Evolutionary conservation across 1,284 basidiomycete species (phyloP).

Genomic region (Coniophora puteana): DNA sequence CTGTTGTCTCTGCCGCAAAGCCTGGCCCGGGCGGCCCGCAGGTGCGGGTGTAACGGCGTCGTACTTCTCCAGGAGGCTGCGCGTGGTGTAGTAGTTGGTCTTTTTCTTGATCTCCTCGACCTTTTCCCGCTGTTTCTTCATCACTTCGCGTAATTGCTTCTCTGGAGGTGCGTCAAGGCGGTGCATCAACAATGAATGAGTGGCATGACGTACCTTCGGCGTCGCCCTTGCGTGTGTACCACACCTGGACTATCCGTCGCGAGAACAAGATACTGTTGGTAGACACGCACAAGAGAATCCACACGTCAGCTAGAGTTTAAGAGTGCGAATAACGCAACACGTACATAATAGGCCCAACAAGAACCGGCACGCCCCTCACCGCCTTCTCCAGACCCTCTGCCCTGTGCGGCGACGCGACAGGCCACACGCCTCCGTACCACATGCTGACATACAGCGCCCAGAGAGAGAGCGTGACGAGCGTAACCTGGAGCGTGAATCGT

Average conservation of each 20-base stretch:
- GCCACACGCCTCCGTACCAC: constrained; percentile 76
- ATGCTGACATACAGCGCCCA: constrained; percentile 81
- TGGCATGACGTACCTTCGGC: constrained; percentile 67
- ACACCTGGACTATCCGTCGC: constrained; percentile 80
- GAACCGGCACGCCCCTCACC: constrained; percentile 50
- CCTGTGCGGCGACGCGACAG: constrained; percentile 32
- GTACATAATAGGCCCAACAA: constrained; percentile 79
- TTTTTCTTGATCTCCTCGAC: constrained; percentile 97
- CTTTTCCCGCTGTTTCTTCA: constrained; percentile 80
- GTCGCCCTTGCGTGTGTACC: constrained; percentile 83
- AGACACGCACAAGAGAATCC: constrained; percentile 6
- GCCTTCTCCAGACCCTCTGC: constrained; percentile 40
- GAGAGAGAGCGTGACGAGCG: constrained; percentile 75
- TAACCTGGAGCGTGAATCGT: constrained; percentile 76
- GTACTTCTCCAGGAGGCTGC: constrained; percentile 88
- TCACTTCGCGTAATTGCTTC: constrained; percentile 70
- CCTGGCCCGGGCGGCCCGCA: constrained; percentile 26
- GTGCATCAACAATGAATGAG: background rate
- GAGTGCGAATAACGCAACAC: constrained; percentile 26
- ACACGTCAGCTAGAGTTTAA: constrained; percentile 5
- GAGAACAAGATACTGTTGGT: constrained; percentile 76
- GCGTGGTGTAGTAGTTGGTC: constrained; percentile 92
- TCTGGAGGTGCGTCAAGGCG: constrained; percentile 44
- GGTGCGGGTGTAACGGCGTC: constrained; percentile 56
- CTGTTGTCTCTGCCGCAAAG: constrained; percentile 20